Evolutionary conservation across 164 flowering plant species (phyloP).

Genomic region (Aristolochia contorta): DNA sequence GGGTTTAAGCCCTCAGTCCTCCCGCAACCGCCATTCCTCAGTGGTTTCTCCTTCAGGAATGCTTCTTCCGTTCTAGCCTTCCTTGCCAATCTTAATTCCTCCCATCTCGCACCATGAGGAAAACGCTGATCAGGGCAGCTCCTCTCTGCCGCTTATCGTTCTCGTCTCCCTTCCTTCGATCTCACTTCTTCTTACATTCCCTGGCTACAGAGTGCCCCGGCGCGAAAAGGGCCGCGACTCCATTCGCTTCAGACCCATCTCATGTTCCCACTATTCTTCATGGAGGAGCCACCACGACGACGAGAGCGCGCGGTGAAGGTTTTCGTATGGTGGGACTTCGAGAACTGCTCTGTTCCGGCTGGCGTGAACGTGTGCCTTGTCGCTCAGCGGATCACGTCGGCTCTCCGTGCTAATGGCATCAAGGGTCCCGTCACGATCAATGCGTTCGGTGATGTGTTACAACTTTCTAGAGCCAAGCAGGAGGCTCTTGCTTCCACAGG

Average conservation of each 20-base stretch:
- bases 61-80: too few species aligned
- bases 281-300: slow-evolving; percentile 21
- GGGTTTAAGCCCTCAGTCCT: too few species aligned
- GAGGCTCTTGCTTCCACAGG: slow-evolving; percentile 72
- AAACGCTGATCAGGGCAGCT: too few species aligned
- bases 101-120: too few species aligned
- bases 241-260: slow-evolving; percentile 1
- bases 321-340: slow-evolving; percentile 97
- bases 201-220: background rate
- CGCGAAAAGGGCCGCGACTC: background rate
- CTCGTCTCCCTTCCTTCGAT: background rate
- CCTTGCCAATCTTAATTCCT: too few species aligned
- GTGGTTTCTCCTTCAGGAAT: too few species aligned
- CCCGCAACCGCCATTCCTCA: too few species aligned
- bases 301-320: slow-evolving; percentile 50
- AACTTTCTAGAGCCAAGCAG: slow-evolving; percentile 50
- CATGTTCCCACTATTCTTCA: slow-evolving; percentile 1
- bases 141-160: slow-evolving; percentile 2
- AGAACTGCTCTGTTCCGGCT: slow-evolving; percentile 55
- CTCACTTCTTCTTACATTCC: background rate
- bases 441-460: slow-evolving; percentile 72
- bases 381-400: slow-evolving; percentile 41
- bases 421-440: slow-evolving; percentile 75
- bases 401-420: slow-evolving; percentile 60
- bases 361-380: slow-evolving; percentile 46